These are phyloP conservation scores for Auricularia cornea DNA, from an alignment of 768 basidiomycete genomes.

Conservation along the genomic window DNA sequence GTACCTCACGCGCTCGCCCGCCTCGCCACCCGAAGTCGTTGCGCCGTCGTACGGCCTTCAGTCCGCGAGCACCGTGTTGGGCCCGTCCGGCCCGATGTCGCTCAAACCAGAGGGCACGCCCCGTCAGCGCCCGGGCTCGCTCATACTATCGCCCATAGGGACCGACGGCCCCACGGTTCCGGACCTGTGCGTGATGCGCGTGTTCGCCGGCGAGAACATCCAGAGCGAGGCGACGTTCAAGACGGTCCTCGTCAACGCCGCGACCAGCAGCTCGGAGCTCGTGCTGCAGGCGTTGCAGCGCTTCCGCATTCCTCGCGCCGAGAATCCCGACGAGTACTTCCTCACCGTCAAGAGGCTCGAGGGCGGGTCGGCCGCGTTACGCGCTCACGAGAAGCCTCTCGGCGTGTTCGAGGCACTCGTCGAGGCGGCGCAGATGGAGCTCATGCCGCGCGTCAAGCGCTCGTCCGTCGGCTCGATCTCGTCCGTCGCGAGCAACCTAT, in stretches of 20 bases:
- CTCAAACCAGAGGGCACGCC: neutral
- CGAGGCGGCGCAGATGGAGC: constrained; percentile 60
- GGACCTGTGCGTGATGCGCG: constrained; percentile 87
- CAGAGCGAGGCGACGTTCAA: constrained; percentile 97
- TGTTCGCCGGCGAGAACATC: constrained; percentile 87
- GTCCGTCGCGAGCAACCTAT: constrained; percentile 85
- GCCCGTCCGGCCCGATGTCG: constrained; percentile 34
- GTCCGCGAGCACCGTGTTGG: constrained; percentile 60
- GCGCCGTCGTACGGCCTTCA: constrained; percentile 69
- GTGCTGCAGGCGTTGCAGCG: constrained; percentile 61
- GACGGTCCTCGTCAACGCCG: constrained; percentile 85
- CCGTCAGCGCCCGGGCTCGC: constrained; percentile 37
- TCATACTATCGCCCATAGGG: constrained; percentile 55
- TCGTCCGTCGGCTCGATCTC: constrained; percentile 91
- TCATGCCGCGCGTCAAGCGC: constrained; percentile 77
- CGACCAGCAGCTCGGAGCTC: constrained; percentile 69
- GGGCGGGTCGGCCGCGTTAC: constrained; percentile 66
- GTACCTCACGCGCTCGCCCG: constrained; percentile 81
- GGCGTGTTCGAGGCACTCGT: constrained; percentile 80
- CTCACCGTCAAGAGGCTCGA: constrained; percentile 91
- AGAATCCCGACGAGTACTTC: constrained; percentile 54
- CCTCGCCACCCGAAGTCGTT: constrained; percentile 59
- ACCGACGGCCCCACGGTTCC: constrained; percentile 61
- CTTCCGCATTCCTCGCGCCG: constrained; percentile 37
- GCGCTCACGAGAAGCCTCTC: constrained; percentile 70